phyloP scores from a whole-genome alignment of 1,284 basidiomycete species.

The Ustilago crameri region DNA sequence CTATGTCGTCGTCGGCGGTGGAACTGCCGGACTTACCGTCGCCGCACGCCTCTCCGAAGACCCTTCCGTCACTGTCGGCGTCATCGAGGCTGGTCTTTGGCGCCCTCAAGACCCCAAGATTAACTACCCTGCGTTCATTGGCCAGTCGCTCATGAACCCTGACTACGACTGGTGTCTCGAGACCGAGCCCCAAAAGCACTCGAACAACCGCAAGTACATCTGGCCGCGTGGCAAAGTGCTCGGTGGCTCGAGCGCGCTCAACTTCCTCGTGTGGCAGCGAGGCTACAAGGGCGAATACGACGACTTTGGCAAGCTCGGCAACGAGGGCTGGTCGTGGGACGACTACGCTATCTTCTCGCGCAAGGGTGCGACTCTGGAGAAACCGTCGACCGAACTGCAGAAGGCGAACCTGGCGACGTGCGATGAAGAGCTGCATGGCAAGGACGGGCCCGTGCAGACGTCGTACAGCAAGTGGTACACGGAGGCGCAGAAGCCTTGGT shows the following conservation, averaged over 20 bases:
- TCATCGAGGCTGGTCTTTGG: slow-evolving; percentile 58
- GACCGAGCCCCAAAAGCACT: slow-evolving; percentile 46
- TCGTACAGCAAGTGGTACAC: slow-evolving; percentile 57
- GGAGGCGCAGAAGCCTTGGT: slow-evolving; percentile 53
- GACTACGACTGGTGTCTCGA: slow-evolving; percentile 53
- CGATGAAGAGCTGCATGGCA: slow-evolving; percentile 45
- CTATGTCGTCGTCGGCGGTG: slow-evolving; percentile 54
- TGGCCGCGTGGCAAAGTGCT: slow-evolving; percentile 53
- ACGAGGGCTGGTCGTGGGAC: slow-evolving; percentile 56
- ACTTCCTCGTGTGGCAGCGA: slow-evolving; percentile 65
- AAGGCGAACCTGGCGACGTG: slow-evolving; percentile 48
- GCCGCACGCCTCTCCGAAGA: slow-evolving; percentile 54
- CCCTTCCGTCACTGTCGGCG: slow-evolving; percentile 48
- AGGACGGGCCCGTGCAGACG: slow-evolving; percentile 44
- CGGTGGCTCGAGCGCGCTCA: slow-evolving; percentile 69
- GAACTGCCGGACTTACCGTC: slow-evolving; percentile 55
- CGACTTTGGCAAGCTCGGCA: slow-evolving; percentile 50
- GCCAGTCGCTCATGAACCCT: slow-evolving; percentile 52
- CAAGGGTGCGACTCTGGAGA: slow-evolving; percentile 36
- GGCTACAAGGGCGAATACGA: slow-evolving; percentile 57
- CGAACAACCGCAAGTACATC: slow-evolving; percentile 47
- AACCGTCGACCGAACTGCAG: slow-evolving; percentile 38
- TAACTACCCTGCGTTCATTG: slow-evolving; percentile 52
- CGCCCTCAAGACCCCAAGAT: slow-evolving; percentile 52
- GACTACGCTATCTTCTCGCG: slow-evolving; percentile 38